Evolutionary conservation across 1,139 yeast species (phyloP).

Genomic region (Komagataea norvegica): DNA sequence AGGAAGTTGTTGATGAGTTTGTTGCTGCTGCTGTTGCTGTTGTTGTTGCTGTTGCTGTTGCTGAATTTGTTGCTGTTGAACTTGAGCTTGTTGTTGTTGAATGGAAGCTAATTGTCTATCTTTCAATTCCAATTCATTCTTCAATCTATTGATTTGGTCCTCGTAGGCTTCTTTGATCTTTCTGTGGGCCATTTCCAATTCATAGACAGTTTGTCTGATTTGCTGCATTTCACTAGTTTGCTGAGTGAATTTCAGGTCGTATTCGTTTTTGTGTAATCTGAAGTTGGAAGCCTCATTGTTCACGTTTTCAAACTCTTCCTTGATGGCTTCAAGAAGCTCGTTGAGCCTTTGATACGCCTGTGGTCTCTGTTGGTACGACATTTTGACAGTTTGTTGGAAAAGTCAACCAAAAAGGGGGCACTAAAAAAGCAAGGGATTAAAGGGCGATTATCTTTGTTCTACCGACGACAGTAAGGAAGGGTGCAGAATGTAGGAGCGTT

Average conservation of each 20-base stretch:
- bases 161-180: constrained; percentile 95
- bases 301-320: constrained; percentile 85
- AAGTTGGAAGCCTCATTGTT: constrained; percentile 82
- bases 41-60: constrained; percentile 19
- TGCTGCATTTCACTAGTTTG: constrained; percentile 94
- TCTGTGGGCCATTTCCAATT: constrained; percentile 89
- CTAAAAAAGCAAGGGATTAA: not conserved
- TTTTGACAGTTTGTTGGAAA: constrained; percentile 1
- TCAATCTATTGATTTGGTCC: constrained; percentile 82
- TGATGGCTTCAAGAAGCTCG: constrained; percentile 87
- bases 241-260: constrained; percentile 83
- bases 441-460: not conserved
- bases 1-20: constrained; percentile 27
- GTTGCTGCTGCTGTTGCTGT: constrained; percentile 21
- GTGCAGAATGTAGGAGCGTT: not conserved
- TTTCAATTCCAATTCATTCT: constrained; percentile 77
- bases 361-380: constrained; percentile 26
- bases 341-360: constrained; percentile 29
- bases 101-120: constrained; percentile 51
- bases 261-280: constrained; percentile 90
- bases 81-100: constrained; percentile 31
- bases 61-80: no score
- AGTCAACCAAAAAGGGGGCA: not conserved
- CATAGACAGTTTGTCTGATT: constrained; percentile 90
- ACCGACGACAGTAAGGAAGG: not conserved